Evolutionary conservation across 2,329 filamentous ascomycete genomes (phyloP).

Genomic region (Alternaria conjuncta): DNA sequence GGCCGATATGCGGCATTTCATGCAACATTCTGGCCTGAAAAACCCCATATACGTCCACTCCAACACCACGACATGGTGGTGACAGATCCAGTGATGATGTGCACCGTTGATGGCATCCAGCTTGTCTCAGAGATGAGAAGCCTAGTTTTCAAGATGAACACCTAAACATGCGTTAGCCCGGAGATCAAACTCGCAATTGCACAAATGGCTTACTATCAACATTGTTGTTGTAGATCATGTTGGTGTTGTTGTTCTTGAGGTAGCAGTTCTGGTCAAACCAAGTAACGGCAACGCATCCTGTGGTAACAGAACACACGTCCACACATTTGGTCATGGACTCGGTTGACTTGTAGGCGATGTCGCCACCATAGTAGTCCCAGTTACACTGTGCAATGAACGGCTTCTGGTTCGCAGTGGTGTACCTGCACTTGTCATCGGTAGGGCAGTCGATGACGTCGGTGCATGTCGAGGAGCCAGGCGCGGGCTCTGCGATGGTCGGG

Average conservation of each 20-base stretch:
- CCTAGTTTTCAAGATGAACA: background rate
- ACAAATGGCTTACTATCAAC: constrained; percentile 7
- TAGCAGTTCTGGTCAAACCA: constrained; percentile 8
- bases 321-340: constrained; percentile 1
- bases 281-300: constrained; percentile 9
- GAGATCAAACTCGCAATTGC: background rate
- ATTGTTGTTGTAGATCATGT: constrained; percentile 1
- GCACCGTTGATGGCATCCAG: background rate
- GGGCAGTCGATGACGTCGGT: constrained; percentile 6
- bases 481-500: background rate
- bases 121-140: background rate
- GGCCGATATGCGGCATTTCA: background rate
- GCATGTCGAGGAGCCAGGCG: constrained; percentile 3
- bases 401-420: background rate
- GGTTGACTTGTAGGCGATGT: background rate
- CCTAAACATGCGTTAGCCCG: background rate
- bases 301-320: background rate
- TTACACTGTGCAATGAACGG: constrained; percentile 9
- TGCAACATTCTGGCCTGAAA: background rate
- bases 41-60: background rate
- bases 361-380: constrained; percentile 16
- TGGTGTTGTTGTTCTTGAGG: constrained; percentile 6
- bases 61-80: background rate
- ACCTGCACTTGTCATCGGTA: constrained; percentile 10
- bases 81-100: background rate